Evolutionary conservation across 1,284 basidiomycete genomes (phyloP).

Genomic region (Ceratobasidium sp.): DNA sequence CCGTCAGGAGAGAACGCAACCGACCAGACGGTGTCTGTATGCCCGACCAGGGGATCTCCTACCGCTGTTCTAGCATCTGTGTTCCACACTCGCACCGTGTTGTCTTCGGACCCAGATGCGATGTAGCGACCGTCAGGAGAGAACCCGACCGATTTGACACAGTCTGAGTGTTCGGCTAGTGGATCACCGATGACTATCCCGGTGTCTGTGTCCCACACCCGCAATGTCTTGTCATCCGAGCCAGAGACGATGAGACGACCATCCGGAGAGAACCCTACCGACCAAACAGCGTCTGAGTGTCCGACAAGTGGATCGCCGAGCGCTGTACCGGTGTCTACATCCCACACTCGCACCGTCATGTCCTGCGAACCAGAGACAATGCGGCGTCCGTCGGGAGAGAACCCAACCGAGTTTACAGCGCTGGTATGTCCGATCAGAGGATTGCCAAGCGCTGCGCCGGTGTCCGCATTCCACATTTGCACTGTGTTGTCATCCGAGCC

Average conservation of each 20-base stretch:
- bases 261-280: conserved; percentile 37
- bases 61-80: too few species aligned
- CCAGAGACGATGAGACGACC: conserved; percentile 21
- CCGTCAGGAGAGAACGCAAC: too few species aligned
- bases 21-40: too few species aligned
- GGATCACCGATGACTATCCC: neutral
- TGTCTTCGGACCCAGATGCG: conserved; percentile 16
- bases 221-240: conserved; percentile 18
- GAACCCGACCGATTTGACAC: conserved; percentile 17
- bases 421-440: conserved; percentile 5
- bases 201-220: conserved; percentile 19
- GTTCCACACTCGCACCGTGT: conserved; percentile 28
- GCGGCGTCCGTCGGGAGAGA: conserved; percentile 6
- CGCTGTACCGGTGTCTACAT: conserved; percentile 6
- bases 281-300: conserved; percentile 7
- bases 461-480: neutral
- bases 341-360: conserved; percentile 7
- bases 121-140: conserved; percentile 13
- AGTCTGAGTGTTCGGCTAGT: neutral
- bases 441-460: neutral
- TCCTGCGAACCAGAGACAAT: conserved; percentile 18
- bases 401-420: neutral
- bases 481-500: neutral
- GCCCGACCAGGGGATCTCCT: too few species aligned
- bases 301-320: neutral